These are phyloP conservation scores for Tolypocladium sp. DNA, from an alignment of 2,329 filamentous ascomycete genomes.

Conservation along the genomic window DNA sequence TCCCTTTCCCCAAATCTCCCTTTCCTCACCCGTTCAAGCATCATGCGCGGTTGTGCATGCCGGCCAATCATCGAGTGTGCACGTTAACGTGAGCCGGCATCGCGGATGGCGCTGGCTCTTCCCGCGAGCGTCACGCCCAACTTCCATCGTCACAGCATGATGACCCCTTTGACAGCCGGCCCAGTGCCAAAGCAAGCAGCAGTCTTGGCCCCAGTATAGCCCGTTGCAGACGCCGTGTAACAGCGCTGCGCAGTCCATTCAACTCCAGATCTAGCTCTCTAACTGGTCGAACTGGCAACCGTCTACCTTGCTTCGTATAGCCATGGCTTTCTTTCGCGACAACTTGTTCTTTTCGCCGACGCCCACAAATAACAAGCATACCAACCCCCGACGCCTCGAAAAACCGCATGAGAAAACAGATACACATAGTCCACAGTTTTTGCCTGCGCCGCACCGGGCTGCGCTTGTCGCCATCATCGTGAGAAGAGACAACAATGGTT, in stretches of 20 bases:
- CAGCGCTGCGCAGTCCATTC: conserved; percentile 3
- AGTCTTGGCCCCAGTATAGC: neutral
- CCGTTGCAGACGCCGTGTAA: conserved; percentile 5
- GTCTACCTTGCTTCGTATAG: neutral
- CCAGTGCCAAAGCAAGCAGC: neutral
- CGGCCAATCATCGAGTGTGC: neutral
- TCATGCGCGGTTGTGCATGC: neutral
- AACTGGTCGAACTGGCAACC: conserved; percentile 4
- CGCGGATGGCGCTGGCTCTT: neutral
- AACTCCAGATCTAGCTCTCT: conserved; percentile 5
- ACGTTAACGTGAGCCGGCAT: neutral
- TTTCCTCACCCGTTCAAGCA: neutral
- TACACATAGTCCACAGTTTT: neutral
- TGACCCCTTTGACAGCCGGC: neutral
- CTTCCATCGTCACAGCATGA: neutral
- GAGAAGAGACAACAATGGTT: neutral
- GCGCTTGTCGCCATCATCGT: neutral
- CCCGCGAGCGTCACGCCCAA: neutral
- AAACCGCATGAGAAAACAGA: neutral
- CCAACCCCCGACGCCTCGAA: neutral
- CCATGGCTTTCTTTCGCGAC: neutral
- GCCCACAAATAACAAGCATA: neutral
- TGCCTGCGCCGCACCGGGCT: neutral
- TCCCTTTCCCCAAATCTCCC: neutral
- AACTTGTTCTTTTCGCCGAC: neutral